Evolutionary conservation across 768 basidiomycete genomes (phyloP).

Genomic region (Auricularia sp.): DNA sequence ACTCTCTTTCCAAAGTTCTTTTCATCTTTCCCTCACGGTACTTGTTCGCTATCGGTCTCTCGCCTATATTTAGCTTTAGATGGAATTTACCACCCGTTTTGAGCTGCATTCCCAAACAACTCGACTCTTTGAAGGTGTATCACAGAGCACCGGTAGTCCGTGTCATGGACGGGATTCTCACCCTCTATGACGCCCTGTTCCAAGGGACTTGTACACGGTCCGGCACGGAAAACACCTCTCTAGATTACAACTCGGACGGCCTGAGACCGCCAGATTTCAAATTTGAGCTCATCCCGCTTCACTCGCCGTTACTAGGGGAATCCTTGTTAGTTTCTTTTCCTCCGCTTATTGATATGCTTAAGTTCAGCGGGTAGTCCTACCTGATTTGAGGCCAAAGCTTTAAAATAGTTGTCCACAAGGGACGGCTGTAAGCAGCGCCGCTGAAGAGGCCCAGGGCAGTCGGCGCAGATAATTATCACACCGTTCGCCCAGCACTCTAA

Average conservation of each 20-base stretch:
- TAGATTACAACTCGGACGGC: conserved; percentile 68
- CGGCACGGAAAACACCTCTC: conserved; percentile 64
- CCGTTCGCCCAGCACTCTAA: conserved; percentile 20
- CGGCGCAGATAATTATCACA: conserved; percentile 47
- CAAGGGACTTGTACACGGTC: conserved; percentile 71
- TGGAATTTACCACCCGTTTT: conserved; percentile 76
- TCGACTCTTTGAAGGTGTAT: conserved; percentile 70
- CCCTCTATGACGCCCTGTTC: conserved; percentile 74
- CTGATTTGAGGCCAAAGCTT: conserved; percentile 64
- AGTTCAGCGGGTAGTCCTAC: conserved; percentile 79
- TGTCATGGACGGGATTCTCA: conserved; percentile 47
- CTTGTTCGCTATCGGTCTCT: conserved; percentile 80
- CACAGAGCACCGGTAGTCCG: conserved; percentile 53
- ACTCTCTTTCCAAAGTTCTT: conserved; percentile 76
- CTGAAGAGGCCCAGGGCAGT: conserved; percentile 24
- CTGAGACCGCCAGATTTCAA: conserved; percentile 60
- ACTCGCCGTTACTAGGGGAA: conserved; percentile 83
- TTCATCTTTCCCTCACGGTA: conserved; percentile 78
- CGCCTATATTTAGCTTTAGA: conserved; percentile 78
- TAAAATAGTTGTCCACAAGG: conserved; percentile 8
- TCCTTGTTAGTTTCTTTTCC: conserved; percentile 89
- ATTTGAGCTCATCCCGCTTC: conserved; percentile 80
- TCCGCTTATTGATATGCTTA: conserved; percentile 86
- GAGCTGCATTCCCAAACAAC: conserved; percentile 83
- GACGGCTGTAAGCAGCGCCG: conserved; percentile 18